Evolutionary conservation across 768 basidiomycete genomes (phyloP), one percentile per base, ranked within the genome.

Genomic region (Tulasnella sp.): DNA sequence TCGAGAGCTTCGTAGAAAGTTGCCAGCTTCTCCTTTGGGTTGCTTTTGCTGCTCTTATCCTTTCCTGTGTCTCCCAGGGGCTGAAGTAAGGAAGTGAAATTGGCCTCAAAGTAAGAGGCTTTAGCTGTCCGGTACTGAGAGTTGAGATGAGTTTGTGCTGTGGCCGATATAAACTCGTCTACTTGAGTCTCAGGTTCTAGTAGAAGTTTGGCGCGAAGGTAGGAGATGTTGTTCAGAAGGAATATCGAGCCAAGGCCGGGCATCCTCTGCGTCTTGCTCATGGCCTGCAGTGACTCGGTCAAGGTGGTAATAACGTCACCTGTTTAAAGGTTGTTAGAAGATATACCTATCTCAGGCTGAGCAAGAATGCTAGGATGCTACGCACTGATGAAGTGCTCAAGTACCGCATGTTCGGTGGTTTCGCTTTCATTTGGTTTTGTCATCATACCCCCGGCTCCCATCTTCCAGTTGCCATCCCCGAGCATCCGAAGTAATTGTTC

Each of bases 401-500:
- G 86, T 16, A 96, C 88, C 24, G 88, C 81, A n/a, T 76, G 77
- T 42, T 84, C 86, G 54, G 86, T 86, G 83, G 92, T 91, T 79
- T 91, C 92, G 7, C 9, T 85, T 81, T 2, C 84, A 84, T 82
- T 90, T 91, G 14, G n/a, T 90, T 83, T 89, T 88, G 80, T 73
- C 31, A 93, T 24, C 46, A 48, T 81, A 3, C 46, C 81, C 37
- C 80, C 88, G 7, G 94, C 94, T 5, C 95, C 95, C 94, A 96
- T 96, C 86, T 91, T 94, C 95, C 95, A 96, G 82, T 96, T 96
- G 14, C 95, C 95, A 81, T 96, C 94, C 0, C 95, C 95, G 0
- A 96, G 89, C 2, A 91, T 90, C 58, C 91, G 84, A 50, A 96
- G 86, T 0, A 92, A 91, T 1, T 93, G 87, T 1, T 89, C 89